Base-by-base conservation (phyloP, 2,329 filamentous ascomycete species). In the Paraphaeosphaeria minitans region DNA sequence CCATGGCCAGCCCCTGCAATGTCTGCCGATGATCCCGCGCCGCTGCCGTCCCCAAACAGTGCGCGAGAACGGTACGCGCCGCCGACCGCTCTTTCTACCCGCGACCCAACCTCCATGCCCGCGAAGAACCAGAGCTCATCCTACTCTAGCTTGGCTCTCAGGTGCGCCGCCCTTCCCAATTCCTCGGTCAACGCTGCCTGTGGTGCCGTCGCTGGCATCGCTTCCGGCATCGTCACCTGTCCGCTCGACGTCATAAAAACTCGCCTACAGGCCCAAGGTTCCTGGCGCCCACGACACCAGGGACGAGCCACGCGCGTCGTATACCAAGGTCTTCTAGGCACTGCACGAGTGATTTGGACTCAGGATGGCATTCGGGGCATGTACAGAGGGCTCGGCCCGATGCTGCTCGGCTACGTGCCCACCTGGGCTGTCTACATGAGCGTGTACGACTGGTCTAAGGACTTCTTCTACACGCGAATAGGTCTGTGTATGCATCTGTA, bases 171-270 rank as follows among this genome's bases (percentile, higher is more conserved):
- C 39, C 75, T 88, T 52, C 85, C 87, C 31, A 80, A 83, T 58
- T 77, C 80, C 52, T 84, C 82, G 59, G 80, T 98, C 76, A 92
- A 96, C 76, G 92, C 92, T 62, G 83, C 97, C 57, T 89, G 92
- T 45, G 95, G 95, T 56, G 94, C 93, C 50, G 84, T 92, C 58
- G 94, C 93, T 52, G 95, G 95, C 51, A 92, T 98, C 71, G 93
- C 92, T 22, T 97, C 93, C 8, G 95, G 95, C 52, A 86, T 99
- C 56, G 91, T 97, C 65, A 98, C 94, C 54, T 99, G 95, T 76
- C 95, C 95, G 43, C 88, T 99, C 67, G 95, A 99, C 82, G 95
- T 99, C 62, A 98, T 99, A 79, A 99, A 99, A 82, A 99, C 95
- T 46, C 98, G 97, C 78, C 80, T 99, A 60, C 95, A 99, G 77